phyloP scores from a whole-genome alignment of 208 protist genomes.

The Entamoeba invadens region DNA sequence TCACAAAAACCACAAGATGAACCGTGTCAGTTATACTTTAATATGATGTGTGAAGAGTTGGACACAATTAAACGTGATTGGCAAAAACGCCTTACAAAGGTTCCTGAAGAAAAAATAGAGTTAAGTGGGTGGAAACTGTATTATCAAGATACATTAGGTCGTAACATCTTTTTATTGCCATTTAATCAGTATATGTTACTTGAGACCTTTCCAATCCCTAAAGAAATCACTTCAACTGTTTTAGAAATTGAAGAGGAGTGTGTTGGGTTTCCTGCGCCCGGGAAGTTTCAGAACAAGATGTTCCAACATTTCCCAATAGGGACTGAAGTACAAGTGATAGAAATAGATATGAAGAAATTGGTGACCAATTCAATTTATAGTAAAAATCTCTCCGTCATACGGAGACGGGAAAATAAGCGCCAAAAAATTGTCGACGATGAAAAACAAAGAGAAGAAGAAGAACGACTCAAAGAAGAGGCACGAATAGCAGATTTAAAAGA shows the following conservation, averaged over 20 bases:
- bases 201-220: not conserved
- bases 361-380: not conserved
- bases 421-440: not conserved
- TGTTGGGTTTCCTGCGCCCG: not conserved
- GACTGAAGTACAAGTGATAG: not conserved
- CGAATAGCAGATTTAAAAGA: not conserved
- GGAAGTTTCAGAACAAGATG: not conserved
- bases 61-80: not conserved
- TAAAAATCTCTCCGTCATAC: not conserved
- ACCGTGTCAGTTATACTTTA: not conserved
- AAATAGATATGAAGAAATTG: not conserved
- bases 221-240: not conserved
- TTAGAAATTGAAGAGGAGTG: not conserved
- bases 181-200: not conserved
- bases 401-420: not conserved
- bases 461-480: not conserved
- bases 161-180: not conserved
- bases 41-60: not conserved
- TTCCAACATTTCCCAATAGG: not conserved
- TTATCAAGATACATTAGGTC: not conserved
- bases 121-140: not conserved
- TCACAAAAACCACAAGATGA: not conserved
- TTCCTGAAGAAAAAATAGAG: not conserved
- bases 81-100: not conserved
- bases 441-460: not conserved